Base-by-base conservation (phyloP, 23 red algal genomes). In the Cyanidioschyzon merolae region DNA sequence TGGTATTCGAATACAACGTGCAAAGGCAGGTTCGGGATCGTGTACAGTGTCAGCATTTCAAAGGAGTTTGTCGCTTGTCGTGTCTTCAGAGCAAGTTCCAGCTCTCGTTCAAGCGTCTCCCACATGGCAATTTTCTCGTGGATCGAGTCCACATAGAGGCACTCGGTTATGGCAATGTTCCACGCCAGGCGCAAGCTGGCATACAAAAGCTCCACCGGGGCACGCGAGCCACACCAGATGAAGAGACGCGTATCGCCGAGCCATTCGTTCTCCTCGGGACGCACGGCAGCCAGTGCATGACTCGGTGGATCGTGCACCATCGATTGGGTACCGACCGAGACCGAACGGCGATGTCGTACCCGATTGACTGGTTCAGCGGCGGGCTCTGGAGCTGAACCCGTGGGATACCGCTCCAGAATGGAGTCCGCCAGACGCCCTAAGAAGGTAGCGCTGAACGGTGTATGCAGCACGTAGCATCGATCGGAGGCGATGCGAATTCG, bases 241-340 rank as follows among this genome's bases (percentile, higher is more conserved):
- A 71, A 71, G n/a, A 71, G 63, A 71, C 63, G 63, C 16, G 63
- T 71, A 71, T 71, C 63, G 29, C 63, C 63, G 63, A 71, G 63
- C 29, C n/a, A 27, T 7, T 71, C 63, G 63, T 35, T 35, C 63
- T 25, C 21, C 30, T 25, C 63, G n/a, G 63, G 7, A 7, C n/a
- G n/a, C 29, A 32, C 29, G 12, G 29, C 29, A 7, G 16, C 63
- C 16, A 71, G n/a, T 27, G 63, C 16, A 32, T 71, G 63, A 7
- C 12, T 15, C 45, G 45, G 45, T 54, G 45, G 12, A 54, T 54
- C 45, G 45, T 54, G 21, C 45, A 15, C 12, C 45, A 54, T 54
- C 45, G 45, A 54, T 54, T 54, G 45, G 7, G 63, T 35, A 27
- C 63, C 32, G 29, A 71, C 30, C n/a, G 63, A 71, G n/a, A 71